Conservation (phyloP, 2,329 filamentous ascomycete genomes). For the Erysiphe pulchra region DNA sequence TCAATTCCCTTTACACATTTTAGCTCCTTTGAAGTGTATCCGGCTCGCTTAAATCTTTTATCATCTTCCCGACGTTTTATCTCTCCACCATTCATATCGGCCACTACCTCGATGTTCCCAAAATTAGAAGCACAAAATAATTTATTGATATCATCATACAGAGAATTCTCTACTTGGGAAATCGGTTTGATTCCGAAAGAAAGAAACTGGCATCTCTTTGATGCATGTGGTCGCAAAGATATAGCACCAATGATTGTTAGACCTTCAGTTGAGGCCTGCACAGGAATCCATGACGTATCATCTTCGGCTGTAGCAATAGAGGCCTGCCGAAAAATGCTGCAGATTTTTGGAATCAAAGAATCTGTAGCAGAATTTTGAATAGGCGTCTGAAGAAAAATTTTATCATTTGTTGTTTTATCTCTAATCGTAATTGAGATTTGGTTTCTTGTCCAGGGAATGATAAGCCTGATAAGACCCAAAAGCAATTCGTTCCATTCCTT, state of each 20-base stretch:
- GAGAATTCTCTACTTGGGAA: conserved; percentile 26
- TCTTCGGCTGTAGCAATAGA: conserved; percentile 29
- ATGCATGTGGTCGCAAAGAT: conserved; percentile 42
- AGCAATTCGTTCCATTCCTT: conserved; percentile 30
- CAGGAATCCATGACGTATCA: conserved; percentile 36
- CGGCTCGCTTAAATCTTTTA: conserved; percentile 19
- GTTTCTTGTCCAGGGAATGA: conserved; percentile 40
- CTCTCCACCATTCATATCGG: conserved; percentile 15
- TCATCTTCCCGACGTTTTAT: conserved; percentile 15
- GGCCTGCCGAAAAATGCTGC: conserved; percentile 37
- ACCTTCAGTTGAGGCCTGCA: conserved; percentile 36
- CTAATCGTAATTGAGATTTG: conserved; percentile 28
- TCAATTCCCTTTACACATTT: conserved; percentile 40
- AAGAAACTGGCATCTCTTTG: conserved; percentile 54
- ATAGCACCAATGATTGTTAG: conserved; percentile 45
- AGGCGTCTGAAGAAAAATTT: conserved; percentile 7
- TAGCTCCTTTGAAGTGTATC: conserved; percentile 24
- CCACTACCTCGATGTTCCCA: conserved; percentile 23
- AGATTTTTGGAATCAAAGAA: conserved; percentile 12
- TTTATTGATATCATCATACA: conserved; percentile 58
- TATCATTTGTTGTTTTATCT: conserved; percentile 16
- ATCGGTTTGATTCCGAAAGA: conserved; percentile 50
- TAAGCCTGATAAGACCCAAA: conserved; percentile 27
- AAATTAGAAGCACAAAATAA: conserved; percentile 58
- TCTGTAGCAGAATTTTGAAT: background rate